phyloP scores from a whole-genome alignment of 495 filamentous ascomycete species.

The Daldinia decipiens region DNA sequence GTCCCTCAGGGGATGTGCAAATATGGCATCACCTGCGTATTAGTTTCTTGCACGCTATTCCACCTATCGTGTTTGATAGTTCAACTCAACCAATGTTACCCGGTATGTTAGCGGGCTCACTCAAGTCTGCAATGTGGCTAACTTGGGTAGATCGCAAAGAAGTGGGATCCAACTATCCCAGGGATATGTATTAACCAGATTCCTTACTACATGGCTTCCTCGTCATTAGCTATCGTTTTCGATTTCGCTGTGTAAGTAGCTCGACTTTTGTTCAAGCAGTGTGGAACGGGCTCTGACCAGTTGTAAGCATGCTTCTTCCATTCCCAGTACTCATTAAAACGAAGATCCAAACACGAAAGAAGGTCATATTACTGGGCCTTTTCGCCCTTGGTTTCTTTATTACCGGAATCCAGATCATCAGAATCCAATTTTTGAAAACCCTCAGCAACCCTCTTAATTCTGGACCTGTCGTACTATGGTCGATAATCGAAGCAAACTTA shows the following conservation, averaged over 20 bases:
- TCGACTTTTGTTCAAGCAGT: background rate
- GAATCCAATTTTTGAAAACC: slow-evolving; percentile 60
- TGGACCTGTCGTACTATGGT: slow-evolving; percentile 62
- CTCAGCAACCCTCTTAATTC: slow-evolving; percentile 58
- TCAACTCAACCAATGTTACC: slow-evolving; percentile 58
- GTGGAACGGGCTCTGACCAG: background rate
- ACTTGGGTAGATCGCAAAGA: slow-evolving; percentile 50
- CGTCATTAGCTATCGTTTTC: slow-evolving; percentile 57
- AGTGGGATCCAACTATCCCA: slow-evolving; percentile 57
- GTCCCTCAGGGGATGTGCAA: slow-evolving; percentile 56
- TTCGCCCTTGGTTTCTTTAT: slow-evolving; percentile 65
- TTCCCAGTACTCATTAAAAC: slow-evolving; percentile 62
- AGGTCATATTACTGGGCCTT: slow-evolving; percentile 57
- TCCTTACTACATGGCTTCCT: slow-evolving; percentile 56
- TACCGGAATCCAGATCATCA: slow-evolving; percentile 64
- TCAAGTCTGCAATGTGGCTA: background rate
- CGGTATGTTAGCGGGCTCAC: slow-evolving; percentile 43
- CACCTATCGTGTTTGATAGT: slow-evolving; percentile 51
- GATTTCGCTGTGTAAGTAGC: slow-evolving; percentile 58
- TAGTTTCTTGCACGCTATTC: slow-evolving; percentile 49
- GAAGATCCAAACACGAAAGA: slow-evolving; percentile 52
- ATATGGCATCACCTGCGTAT: slow-evolving; percentile 47
- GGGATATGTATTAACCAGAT: slow-evolving; percentile 56
- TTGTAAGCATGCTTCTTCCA: slow-evolving; percentile 56
- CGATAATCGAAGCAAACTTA: slow-evolving; percentile 61